phyloP scores from a whole-genome alignment of 2,329 filamentous ascomycete genomes.

The Penicillium hordei region DNA sequence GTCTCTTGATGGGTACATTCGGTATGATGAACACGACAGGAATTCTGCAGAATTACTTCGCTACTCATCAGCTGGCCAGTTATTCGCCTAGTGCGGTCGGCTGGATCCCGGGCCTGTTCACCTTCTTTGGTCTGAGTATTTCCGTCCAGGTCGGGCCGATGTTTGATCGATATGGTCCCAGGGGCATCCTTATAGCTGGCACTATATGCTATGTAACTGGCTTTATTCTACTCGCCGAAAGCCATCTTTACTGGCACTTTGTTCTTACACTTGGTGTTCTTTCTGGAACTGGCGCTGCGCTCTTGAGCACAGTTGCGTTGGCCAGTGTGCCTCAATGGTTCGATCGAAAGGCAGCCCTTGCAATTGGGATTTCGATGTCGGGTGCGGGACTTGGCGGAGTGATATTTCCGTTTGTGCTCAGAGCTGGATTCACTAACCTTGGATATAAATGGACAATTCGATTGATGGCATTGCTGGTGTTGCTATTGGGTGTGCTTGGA shows the following conservation, averaged over 20 bases:
- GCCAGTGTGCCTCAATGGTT: constrained; percentile 46
- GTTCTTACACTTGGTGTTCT: constrained; percentile 43
- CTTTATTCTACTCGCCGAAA: constrained; percentile 51
- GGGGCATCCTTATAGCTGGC: constrained; percentile 43
- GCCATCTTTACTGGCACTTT: constrained; percentile 52
- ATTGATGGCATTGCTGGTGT: constrained; percentile 38
- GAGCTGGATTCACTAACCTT: constrained; percentile 33
- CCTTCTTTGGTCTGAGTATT: constrained; percentile 46
- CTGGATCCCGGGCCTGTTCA: constrained; percentile 53
- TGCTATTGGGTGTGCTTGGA: constrained; percentile 34
- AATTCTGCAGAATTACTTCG: constrained; percentile 50
- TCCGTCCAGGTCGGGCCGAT: constrained; percentile 52
- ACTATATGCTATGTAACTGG: constrained; percentile 41
- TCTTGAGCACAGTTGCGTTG: constrained; percentile 42
- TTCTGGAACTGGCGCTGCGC: constrained; percentile 37
- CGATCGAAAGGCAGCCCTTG: constrained; percentile 39
- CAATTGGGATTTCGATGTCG: constrained; percentile 43
- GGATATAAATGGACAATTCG: constrained; percentile 45
- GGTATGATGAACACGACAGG: constrained; percentile 54
- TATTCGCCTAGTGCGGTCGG: constrained; percentile 50
- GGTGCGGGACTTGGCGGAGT: constrained; percentile 42
- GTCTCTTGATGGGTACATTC: constrained; percentile 41
- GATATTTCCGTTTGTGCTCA: constrained; percentile 40
- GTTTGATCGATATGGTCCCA: constrained; percentile 52
- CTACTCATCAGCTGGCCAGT: constrained; percentile 45